Evolutionary conservation across 139 green algal species (phyloP), one percentile per base, ranked within the genome.

Genomic region (Dunaliella sp.): DNA sequence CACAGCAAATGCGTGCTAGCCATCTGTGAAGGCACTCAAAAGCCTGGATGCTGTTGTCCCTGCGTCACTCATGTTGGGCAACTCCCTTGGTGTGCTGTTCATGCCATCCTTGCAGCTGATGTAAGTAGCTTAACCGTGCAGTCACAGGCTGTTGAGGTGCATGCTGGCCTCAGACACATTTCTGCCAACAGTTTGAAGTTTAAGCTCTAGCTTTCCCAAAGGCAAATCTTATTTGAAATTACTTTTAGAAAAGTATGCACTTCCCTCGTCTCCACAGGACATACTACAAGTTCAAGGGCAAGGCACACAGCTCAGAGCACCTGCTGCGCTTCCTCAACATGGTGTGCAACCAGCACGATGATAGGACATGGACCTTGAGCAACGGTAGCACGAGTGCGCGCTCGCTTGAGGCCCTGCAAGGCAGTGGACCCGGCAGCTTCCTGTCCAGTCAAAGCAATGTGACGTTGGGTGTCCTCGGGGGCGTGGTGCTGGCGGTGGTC

Each of bases 271-370:
- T 2, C 48, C 78, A 16, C 28, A 84, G 87, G 37, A 90, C 87
- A 31, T 90, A 88, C 33, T 90, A 85, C 81, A 90, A 86, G 84
- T 90, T 88, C 84, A 86, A 87, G 77, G 88, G 88, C 65, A 82
- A 75, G 31, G 28, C n/a, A 48, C 83, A 83, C 0, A 86, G 88
- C 72, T 83, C 87, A 1, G 58, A 88, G 38, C 77, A 75, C 32
- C 86, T 92, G 36, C 86, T 90, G 36, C 80, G 81, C 34, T 92
- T 92, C 85, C 77, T 92, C 32, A 92, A 92, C 85, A 86, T 90
- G 82, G 85, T 86, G 28, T 92, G 89, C 85, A 88, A 88, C 77
- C 84, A 87, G 36, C 24, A 77, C 0, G 72, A 84, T 36, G 82
- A 87, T 30, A 35, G 31, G 12, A 79, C 87, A 30, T 91, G 89